Evolutionary conservation across 148 eudicot species (phyloP), one percentile per base, ranked within the genome.

Genomic region (Linanthus parryae): DNA sequence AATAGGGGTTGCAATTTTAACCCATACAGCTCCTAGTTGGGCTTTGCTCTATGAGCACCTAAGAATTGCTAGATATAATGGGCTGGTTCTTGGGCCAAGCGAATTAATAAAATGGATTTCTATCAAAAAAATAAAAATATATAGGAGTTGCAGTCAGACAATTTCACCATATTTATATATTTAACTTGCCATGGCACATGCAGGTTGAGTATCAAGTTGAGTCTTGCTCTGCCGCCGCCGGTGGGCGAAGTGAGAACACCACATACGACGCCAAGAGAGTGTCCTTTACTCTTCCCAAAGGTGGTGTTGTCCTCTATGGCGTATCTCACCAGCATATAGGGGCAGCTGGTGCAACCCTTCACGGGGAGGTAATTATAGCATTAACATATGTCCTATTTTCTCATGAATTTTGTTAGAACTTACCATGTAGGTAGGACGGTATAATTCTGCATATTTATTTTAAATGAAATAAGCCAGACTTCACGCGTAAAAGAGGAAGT

Each of bases 241-340:
- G 33, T 14, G n/a, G n/a, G n/a, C n/a, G n/a, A n/a, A 56, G 59
- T 16, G 35, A 56, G 51, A 61, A 48, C 41, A 52, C 25, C 18
- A 82, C 84, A 53, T 42, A 44, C 8, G 75, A 81, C 63, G 58
- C 65, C 38, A 83, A 57, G 68, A 69, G 52, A 39, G 58, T 66
- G 50, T 81, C 59, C 57, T 42, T 83, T 10, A 37, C 33, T 30
- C 64, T 86, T 68, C 89, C 94, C 43, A 72, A n/a, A 50, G 89
- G 81, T 34, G 95, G 98, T 12, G 57, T 74, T 71, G 56, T 91
- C 2, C 53, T 91, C 45, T 91, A 91, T 31, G 89, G 82, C 6
- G 94, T 74, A 64, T 94, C 84, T 5, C 98, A 91, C 77, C 95
- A 76, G 59, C 98, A 91, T 57, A 62, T 82, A 0, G 94, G 89